Evolutionary conservation across 176 grass and related monocot genomes (phyloP), one percentile per base, ranked within the genome.

Genomic region (Miscanthus lutarioriparius): DNA sequence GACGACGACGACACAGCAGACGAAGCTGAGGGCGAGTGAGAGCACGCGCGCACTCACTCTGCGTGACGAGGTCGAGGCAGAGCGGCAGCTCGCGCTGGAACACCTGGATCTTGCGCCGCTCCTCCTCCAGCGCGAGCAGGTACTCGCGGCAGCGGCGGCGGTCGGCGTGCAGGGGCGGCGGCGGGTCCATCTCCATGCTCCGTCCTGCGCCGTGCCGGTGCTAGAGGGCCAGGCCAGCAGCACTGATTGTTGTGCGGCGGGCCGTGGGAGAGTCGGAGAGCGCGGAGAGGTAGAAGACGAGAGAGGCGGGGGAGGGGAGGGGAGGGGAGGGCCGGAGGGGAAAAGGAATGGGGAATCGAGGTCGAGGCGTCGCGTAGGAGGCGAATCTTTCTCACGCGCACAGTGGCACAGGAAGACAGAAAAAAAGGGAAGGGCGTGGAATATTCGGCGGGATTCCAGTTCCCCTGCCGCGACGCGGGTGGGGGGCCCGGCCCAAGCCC

Each of bases 81-180:
- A 98, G 91, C 1, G 96, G 96, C 4, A 98, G 85, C 87, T 98
- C 96, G 17, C 96, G 87, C 74, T 87, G 89, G 83, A 98, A 98
- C 6, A 95, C 96, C 64, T 91, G 73, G 78, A 98, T 98, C 83
- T 98, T 98, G 71, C 74, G 79, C 2, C 89, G 89, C 81, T 98
- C 96, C 65, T 93, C 89, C 77, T 98, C 93, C 40, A 98, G 93
- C 17, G 87, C 82, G n/a, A 86, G 74, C n/a, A 98, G 74, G 73
- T 93, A 98, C 25, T 94, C 91, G 14, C 81, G 54, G 74, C 86
- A 54, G 27, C 56, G 81, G 33, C 66, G 80, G 44, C 44, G 44
- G 35, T 36, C 81, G 25, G 63, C 69, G 39, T 77, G 49, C 40
- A 36, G 11, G 16, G 72, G 16, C 22, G 61, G 26, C 53, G 75